These are phyloP conservation scores for Pseudozyma thailandica DNA, from an alignment of 1,284 basidiomycete species.

Conservation along the genomic window DNA sequence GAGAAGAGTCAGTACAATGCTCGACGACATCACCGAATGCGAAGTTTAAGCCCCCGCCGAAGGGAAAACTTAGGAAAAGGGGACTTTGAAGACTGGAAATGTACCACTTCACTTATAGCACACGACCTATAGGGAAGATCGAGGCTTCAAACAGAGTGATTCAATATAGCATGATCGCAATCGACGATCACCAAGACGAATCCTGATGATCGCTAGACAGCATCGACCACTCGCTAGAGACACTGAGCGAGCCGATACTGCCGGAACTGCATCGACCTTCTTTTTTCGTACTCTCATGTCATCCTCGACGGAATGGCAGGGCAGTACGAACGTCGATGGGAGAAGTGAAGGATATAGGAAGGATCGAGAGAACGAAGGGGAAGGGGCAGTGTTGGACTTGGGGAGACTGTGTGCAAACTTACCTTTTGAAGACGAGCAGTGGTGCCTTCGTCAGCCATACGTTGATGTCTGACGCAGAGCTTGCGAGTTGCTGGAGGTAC, in stretches of 20 bases:
- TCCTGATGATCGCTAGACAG: constrained; percentile 23
- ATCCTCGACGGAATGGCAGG: neutral
- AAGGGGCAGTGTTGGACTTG: constrained; percentile 2
- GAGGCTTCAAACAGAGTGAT: constrained; percentile 65
- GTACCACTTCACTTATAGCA: constrained; percentile 60
- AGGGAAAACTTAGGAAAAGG: neutral
- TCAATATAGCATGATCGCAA: constrained; percentile 42
- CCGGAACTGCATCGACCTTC: constrained; percentile 35
- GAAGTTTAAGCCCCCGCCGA: neutral
- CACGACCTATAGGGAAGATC: constrained; percentile 53
- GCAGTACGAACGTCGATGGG: constrained; percentile 6
- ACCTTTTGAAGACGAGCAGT: constrained; percentile 93
- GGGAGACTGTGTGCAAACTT: constrained; percentile 58
- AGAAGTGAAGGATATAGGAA: constrained; percentile 1
- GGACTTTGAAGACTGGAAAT: constrained; percentile 10
- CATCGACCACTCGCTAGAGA: constrained; percentile 27
- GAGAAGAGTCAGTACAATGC: constrained; percentile 22
- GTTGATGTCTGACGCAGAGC: constrained; percentile 88
- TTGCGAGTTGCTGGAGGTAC: constrained; percentile 70
- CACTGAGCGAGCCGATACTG: constrained; percentile 22
- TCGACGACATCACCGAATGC: neutral
- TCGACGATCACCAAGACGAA: constrained; percentile 15
- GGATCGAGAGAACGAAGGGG: constrained; percentile 1
- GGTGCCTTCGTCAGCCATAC: constrained; percentile 96
- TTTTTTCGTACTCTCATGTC: neutral